These are phyloP conservation scores for Rhodotorula sp. DNA, from an alignment of 1,284 basidiomycete genomes.

Conservation along the genomic window DNA sequence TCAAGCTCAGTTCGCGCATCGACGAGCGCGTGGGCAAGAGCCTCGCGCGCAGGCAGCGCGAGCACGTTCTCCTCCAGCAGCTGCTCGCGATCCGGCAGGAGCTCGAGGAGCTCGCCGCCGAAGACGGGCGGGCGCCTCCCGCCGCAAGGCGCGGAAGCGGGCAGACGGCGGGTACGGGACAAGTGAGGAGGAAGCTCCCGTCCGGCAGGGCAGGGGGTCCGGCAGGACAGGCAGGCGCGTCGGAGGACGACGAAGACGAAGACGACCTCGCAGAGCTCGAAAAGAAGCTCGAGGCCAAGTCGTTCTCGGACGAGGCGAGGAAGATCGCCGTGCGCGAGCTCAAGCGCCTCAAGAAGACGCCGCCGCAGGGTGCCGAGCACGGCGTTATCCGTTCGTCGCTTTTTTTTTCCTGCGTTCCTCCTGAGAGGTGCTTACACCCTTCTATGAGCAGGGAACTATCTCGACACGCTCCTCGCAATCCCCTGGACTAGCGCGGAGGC, in stretches of 20 bases:
- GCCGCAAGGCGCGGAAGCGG: too few species aligned
- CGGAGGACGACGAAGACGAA: conserved; percentile 40
- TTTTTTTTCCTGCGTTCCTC: not conserved
- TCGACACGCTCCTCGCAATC: conserved; percentile 44
- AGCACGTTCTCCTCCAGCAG: conserved; percentile 38
- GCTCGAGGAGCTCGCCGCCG: conserved; percentile 38
- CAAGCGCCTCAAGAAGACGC: conserved; percentile 45
- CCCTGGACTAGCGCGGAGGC: conserved; percentile 41
- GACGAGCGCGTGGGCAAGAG: conserved; percentile 32
- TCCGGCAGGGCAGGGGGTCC: not conserved
- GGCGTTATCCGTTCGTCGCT: conserved; percentile 39
- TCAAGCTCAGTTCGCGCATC: conserved; percentile 30
- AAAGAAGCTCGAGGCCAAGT: conserved; percentile 40
- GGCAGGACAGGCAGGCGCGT: not conserved
- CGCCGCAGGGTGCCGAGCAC: conserved; percentile 45
- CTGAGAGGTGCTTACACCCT: too few species aligned
- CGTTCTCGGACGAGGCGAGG: conserved; percentile 43
- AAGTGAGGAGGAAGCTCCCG: too few species aligned
- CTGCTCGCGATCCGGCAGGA: conserved; percentile 43
- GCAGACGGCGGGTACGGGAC: too few species aligned
- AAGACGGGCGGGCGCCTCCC: not conserved
- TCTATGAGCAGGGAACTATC: conserved; percentile 33
- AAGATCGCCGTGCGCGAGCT: conserved; percentile 44
- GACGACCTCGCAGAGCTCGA: conserved; percentile 42
- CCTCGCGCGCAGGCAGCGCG: conserved; percentile 32